Evolutionary conservation across 2,329 filamentous ascomycete species (phyloP), one percentile per base, ranked within the genome.

Genomic region (Penicillium griseofulvum): DNA sequence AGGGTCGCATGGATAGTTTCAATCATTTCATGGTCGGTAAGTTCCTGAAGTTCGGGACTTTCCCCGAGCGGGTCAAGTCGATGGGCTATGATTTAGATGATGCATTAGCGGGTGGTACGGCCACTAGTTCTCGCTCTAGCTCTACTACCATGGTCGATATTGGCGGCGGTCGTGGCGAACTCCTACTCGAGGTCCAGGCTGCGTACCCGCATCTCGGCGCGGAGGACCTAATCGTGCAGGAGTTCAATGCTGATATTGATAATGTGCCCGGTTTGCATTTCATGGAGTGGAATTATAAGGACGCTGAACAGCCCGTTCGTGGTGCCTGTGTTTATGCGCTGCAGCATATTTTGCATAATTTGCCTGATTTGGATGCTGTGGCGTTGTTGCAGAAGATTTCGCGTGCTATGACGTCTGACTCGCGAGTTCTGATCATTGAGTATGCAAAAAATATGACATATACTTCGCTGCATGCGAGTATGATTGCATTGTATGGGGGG

Each of bases 21-120:
- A 74, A 74, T 31, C 53, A 58, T n/a, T 74, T 75, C 56, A 74
- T 74, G 72, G 65, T 67, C 2, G 71, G 71, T 47, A 74, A 74
- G 48, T 74, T 74, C 33, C 60, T 68, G 28, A 72, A 69, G 26
- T 66, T 66, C n/a, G 62, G 64, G 6, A 72, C 62, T 1, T 67
- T 69, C 46, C 71, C 72, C 5, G 69, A 71, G 2, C 66, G 70
- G 1, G 57, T 68, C 41, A 58, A 63, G 6, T 41, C 54, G 1
- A 56, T 71, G 12, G 71, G 71, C 1, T 75, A 74, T 54, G 64
- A 74, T 41, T 55, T 75, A 2, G 63, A 65, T 10, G 43, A 56
- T 1, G 66, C 64, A 0, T 53, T 73, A 1, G 56, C 33, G 3
- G 16, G 45, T 47, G 28, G 8, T 16, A 16, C n/a, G 26, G 1